Conservation (phyloP, 345 rosid genomes). For the Microcos paniculata region DNA sequence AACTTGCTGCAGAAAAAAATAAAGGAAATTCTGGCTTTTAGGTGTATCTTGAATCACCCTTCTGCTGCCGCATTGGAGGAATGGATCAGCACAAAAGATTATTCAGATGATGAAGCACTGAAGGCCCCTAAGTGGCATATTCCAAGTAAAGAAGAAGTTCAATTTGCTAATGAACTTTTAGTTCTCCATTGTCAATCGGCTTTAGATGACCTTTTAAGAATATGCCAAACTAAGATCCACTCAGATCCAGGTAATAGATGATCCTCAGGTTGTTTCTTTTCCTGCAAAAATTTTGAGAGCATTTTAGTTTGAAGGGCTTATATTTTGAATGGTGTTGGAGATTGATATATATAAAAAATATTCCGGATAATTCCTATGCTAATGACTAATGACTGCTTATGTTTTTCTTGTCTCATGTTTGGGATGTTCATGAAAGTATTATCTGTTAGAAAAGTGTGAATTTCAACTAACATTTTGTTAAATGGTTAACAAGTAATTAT, state of each 20-base stretch:
- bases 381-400: slow-evolving; percentile 1
- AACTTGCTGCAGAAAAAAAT: slow-evolving; percentile 6
- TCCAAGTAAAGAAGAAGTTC: slow-evolving; percentile 79
- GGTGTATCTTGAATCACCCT: slow-evolving; percentile 79
- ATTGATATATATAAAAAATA: neutral
- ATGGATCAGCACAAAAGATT: slow-evolving; percentile 93
- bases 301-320: slow-evolving; percentile 9
- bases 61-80: slow-evolving; percentile 76
- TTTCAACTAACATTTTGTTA: neutral
- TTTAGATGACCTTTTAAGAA: slow-evolving; percentile 75
- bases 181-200: slow-evolving; percentile 86
- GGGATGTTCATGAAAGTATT: slow-evolving; percentile 1
- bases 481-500: neutral
- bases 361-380: neutral
- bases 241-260: slow-evolving; percentile 69
- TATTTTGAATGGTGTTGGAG: neutral
- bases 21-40: slow-evolving; percentile 34
- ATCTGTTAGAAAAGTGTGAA: neutral
- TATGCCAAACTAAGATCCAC: slow-evolving; percentile 77
- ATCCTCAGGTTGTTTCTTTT: slow-evolving; percentile 6
- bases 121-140: slow-evolving; percentile 82
- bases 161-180: slow-evolving; percentile 94
- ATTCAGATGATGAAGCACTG: slow-evolving; percentile 45
- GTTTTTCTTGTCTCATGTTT: neutral
- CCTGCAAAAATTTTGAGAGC: neutral